These are phyloP conservation scores for Suzukiozyma palmioleophila DNA, from an alignment of 1,139 yeast species.

Conservation along the genomic window DNA sequence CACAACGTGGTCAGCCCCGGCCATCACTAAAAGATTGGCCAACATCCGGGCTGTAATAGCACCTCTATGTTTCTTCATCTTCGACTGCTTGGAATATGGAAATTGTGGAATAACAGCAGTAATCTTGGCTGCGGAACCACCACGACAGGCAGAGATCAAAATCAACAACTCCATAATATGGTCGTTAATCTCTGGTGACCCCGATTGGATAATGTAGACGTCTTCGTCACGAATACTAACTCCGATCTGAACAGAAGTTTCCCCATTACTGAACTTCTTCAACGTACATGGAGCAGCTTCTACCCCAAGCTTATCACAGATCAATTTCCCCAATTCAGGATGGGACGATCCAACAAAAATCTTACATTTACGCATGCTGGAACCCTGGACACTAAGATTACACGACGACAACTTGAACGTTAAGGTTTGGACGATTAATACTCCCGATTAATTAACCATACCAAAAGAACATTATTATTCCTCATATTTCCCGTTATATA, in stretches of 20 bases:
- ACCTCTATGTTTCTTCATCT: slow-evolving; percentile 98
- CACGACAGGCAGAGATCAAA: slow-evolving; percentile 90
- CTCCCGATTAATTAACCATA: background rate
- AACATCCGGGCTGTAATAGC: slow-evolving; percentile 99
- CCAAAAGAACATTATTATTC: background rate
- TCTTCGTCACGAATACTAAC: slow-evolving; percentile 94
- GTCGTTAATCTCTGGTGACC: slow-evolving; percentile 85
- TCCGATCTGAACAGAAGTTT: slow-evolving; percentile 94
- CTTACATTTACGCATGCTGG: slow-evolving; percentile 86
- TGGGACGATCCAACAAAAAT: slow-evolving; percentile 96
- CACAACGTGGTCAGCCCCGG: slow-evolving; percentile 98
- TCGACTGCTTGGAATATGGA: slow-evolving; percentile 95
- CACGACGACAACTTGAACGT: slow-evolving; percentile 4
- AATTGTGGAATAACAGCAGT: slow-evolving; percentile 97
- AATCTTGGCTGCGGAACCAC: slow-evolving; percentile 94
- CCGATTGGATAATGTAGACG: slow-evolving; percentile 92
- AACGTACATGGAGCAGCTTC: slow-evolving; percentile 93
- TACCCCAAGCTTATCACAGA: slow-evolving; percentile 87
- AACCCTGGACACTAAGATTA: background rate
- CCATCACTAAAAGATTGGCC: slow-evolving; percentile 92
- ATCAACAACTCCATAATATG: slow-evolving; percentile 95
- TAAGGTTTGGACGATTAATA: slow-evolving; percentile 1
- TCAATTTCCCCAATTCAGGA: slow-evolving; percentile 86
- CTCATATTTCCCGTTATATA: background rate
- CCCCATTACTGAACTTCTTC: slow-evolving; percentile 93